phyloP scores from a whole-genome alignment of 208 protist genomes.

The Histomonas meleagridis region DNA sequence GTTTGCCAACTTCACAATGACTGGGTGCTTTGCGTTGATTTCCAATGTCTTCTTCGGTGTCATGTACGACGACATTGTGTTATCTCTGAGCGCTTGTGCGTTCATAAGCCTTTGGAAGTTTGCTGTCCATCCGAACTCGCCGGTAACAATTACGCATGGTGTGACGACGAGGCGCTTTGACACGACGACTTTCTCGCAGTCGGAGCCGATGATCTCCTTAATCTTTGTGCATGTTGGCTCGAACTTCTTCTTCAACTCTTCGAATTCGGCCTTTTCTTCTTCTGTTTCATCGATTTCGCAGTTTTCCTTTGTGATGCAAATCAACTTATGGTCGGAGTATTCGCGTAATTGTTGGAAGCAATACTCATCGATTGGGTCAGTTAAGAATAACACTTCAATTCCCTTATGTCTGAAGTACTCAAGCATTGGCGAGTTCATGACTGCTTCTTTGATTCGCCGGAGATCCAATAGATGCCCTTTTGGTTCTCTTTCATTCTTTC shows the following conservation, averaged over 20 bases:
- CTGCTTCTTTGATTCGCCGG: conserved; percentile 73
- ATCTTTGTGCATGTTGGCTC: conserved; percentile 83
- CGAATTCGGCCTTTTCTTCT: conserved; percentile 83
- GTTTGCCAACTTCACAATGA: conserved; percentile 77
- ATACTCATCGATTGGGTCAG: conserved; percentile 95
- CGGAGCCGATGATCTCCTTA: conserved; percentile 95
- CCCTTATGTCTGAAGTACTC: conserved; percentile 72
- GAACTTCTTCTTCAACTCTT: conserved; percentile 76
- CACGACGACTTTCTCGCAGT: conserved; percentile 91
- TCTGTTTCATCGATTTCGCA: conserved; percentile 81
- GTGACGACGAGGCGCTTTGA: conserved; percentile 78
- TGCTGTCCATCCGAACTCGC: conserved; percentile 91
- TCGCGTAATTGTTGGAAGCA: conserved; percentile 86
- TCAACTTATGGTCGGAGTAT: conserved; percentile 89
- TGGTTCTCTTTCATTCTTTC: conserved; percentile 82
- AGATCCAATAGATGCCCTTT: conserved; percentile 96
- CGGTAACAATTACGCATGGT: conserved; percentile 90
- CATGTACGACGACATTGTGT: conserved; percentile 85
- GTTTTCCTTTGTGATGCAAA: conserved; percentile 95
- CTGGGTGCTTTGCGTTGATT: conserved; percentile 87
- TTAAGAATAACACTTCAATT: conserved; percentile 87
- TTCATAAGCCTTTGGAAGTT: conserved; percentile 99
- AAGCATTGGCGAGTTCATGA: conserved; percentile 82
- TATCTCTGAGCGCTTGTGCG: conserved; percentile 89
- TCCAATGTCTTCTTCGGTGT: conserved; percentile 93